Evolutionary conservation across 106 monocot species (phyloP).

Genomic region (Dendrobium nobile): DNA sequence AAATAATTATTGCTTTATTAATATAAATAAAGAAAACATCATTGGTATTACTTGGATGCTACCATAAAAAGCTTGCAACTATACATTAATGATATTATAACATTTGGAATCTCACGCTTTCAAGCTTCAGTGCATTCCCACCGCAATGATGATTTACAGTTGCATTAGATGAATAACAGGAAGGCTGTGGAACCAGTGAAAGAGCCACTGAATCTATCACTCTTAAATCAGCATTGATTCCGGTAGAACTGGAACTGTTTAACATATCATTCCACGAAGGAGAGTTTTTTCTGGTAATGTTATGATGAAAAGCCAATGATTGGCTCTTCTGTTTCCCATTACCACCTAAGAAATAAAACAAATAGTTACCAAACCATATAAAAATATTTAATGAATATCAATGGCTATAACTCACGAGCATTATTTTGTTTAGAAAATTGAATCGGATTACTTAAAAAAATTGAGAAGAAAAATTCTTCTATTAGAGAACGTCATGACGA

Average conservation of each 20-base stretch:
- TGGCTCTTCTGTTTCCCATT: neutral
- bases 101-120: constrained; percentile 5
- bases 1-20: neutral
- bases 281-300: neutral
- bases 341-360: neutral
- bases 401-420: neutral
- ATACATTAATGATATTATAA: neutral
- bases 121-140: neutral
- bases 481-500: neutral
- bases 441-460: neutral
- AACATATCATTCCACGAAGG: constrained; percentile 21
- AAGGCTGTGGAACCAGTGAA: neutral
- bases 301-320: neutral
- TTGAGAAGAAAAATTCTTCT: neutral
- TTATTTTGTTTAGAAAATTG: neutral
- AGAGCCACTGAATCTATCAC: neutral
- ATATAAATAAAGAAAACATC: neutral
- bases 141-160: neutral
- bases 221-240: neutral
- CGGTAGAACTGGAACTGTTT: constrained; percentile 6
- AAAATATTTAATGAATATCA: neutral
- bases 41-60: neutral
- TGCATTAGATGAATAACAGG: neutral
- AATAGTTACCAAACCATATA: neutral
- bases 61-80: neutral